Base-by-base conservation (phyloP, 2,329 filamentous ascomycete species). In the Nemania bipapillata region DNA sequence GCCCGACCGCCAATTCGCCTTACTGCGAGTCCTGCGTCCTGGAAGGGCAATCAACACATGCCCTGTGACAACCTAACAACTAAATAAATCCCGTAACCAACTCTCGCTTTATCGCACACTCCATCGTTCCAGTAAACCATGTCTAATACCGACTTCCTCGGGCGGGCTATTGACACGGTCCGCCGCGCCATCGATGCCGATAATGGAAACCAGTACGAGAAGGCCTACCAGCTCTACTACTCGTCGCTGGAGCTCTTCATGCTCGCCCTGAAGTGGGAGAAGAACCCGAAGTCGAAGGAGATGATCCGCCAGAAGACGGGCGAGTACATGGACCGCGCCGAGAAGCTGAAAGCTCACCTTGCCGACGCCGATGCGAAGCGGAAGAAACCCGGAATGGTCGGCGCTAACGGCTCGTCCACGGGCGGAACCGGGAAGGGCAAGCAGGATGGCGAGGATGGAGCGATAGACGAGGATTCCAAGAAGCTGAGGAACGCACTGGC, bases 241-340 rank as follows among this genome's bases (percentile, higher is more conserved):
- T 91, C 93, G 74, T 91, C 95, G 59, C 92, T 99, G 75, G 95
- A 99, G 83, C 89, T 98, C 66, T 99, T 98, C 86, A 97, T 99
- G 92, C 92, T 98, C 70, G 96, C 96, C 37, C 87, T 99, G 69
- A 99, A 99, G 86, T 99, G 95, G 95, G 96, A 99, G 85, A 99
- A 98, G 88, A 98, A 97, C 83, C 90, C 92, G 72, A 95, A 94
- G 76, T 94, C 93, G 72, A 98, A 98, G 85, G 94, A 96, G 79
- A 97, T 97, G 88, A 97, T 99, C 81, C 91, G 96, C 75, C 90
- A 92, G 75, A 98, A 98, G 85, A 94, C 94, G 22, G 92, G 87
- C 76, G 95, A 97, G 80, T 99, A 99, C 86, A 97, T 99, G 91
- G 95, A 97, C 82, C 93, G 96, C 71, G 96, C 96, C 72, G 96